Evolutionary conservation across 805 yeast species (phyloP).

Genomic region (Wickerhamomyces kurtzmanii): DNA sequence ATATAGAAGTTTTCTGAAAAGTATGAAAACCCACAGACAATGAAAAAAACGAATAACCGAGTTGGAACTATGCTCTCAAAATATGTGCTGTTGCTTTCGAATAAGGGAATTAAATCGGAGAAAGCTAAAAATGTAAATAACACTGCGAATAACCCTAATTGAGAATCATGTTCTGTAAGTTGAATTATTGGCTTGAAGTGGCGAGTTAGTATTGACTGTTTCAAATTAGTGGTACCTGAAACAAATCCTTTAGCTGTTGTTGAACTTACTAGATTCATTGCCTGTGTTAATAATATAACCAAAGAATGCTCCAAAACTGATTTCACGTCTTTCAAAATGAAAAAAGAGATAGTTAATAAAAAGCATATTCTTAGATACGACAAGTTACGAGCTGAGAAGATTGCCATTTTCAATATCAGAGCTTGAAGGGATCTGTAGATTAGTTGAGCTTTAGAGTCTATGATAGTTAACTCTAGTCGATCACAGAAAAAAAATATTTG

Average conservation of each 20-base stretch:
- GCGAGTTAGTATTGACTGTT: too few species aligned
- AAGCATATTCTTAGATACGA: conserved; percentile 36
- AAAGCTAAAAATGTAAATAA: conserved; percentile 34
- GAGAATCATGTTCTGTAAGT: conserved; percentile 31
- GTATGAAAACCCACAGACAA: conserved; percentile 39
- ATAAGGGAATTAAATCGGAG: conserved; percentile 49
- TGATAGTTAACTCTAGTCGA: neutral
- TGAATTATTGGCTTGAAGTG: too few species aligned
- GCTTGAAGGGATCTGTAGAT: neutral
- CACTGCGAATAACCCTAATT: conserved; percentile 39
- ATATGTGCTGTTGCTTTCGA: conserved; percentile 31
- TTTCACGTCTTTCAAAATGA: conserved; percentile 37
- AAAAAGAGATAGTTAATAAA: conserved; percentile 33
- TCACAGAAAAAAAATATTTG: neutral
- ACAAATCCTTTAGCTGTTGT: conserved; percentile 13
- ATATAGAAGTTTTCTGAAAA: conserved; percentile 25
- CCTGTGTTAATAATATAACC: conserved; percentile 43
- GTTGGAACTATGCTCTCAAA: conserved; percentile 55
- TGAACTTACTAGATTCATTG: conserved; percentile 43
- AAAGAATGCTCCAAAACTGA: conserved; percentile 33
- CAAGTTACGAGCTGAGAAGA: conserved; percentile 38
- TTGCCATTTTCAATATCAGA: conserved; percentile 28
- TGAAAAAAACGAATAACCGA: conserved; percentile 40
- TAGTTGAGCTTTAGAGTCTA: neutral
- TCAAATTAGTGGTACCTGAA: conserved; percentile 4